Evolutionary conservation across 768 basidiomycete genomes (phyloP).

Genomic region (Lyophyllum atratum): DNA sequence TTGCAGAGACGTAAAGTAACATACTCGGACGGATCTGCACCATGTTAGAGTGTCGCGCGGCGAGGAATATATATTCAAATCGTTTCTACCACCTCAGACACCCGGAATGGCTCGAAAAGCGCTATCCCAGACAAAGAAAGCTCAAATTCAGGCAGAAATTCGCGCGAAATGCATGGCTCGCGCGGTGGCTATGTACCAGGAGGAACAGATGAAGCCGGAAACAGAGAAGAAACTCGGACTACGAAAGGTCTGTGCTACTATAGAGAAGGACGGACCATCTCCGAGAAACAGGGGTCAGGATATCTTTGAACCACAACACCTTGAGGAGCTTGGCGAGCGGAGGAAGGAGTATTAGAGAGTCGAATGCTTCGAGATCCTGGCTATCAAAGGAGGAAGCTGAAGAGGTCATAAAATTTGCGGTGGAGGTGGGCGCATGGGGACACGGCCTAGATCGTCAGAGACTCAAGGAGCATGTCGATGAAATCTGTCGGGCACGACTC

Average conservation of each 20-base stretch:
- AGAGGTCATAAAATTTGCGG: not conserved
- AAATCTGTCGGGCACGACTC: not conserved
- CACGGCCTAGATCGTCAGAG: not conserved
- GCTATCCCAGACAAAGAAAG: not conserved
- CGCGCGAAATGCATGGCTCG: not conserved
- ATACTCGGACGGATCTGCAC: no score
- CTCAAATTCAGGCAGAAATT: not conserved
- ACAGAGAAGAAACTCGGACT: not conserved
- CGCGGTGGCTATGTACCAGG: not conserved
- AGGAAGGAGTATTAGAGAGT: not conserved
- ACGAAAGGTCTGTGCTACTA: not conserved
- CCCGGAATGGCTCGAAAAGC: not conserved
- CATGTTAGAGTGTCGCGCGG: no score
- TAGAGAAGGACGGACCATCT: not conserved
- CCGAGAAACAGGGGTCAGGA: not conserved
- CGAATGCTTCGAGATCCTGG: not conserved
- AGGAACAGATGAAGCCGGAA: not conserved
- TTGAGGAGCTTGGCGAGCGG: not conserved
- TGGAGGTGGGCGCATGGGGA: not conserved
- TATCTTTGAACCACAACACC: not conserved
- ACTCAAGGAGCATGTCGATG: slow-evolving; percentile 1
- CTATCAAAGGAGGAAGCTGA: not conserved
- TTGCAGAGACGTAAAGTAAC: no score
- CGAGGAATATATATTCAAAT: not conserved
- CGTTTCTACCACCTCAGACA: not conserved